These are phyloP conservation scores for Benincasa hispida DNA, from an alignment of 306 rosid genomes.

Conservation along the genomic window DNA sequence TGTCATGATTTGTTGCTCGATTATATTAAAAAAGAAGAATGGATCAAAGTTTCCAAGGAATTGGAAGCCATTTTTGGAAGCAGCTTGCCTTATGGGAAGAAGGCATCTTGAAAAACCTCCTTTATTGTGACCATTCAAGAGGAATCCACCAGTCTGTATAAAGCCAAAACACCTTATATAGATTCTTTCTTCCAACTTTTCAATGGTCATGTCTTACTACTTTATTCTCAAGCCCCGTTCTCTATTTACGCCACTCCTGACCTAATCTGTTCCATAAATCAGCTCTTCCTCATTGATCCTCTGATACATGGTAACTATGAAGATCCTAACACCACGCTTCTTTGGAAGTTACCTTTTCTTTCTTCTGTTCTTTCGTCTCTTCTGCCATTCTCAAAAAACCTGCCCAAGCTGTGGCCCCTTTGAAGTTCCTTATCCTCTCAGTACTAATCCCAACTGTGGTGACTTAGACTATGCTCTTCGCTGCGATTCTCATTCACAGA, in stretches of 20 bases:
- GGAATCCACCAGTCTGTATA: constrained; percentile 44
- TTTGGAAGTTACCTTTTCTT: constrained; percentile 21
- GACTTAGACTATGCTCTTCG: constrained; percentile 48
- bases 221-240: constrained; percentile 42
- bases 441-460: constrained; percentile 61
- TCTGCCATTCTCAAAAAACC: constrained; percentile 40
- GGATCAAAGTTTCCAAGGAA: constrained; percentile 8
- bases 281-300: constrained; percentile 6
- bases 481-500: constrained; percentile 43
- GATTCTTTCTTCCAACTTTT: constrained; percentile 41
- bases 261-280: constrained; percentile 19
- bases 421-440: constrained; percentile 72
- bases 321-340: constrained; percentile 18
- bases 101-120: constrained; percentile 16
- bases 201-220: constrained; percentile 16
- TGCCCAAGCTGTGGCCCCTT: constrained; percentile 70
- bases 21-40: constrained; percentile 10
- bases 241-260: constrained; percentile 17
- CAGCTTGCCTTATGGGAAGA: constrained; percentile 25
- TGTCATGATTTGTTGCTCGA: constrained; percentile 16
- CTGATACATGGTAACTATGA: constrained; percentile 26
- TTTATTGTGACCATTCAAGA: constrained; percentile 21
- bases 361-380: constrained; percentile 20
- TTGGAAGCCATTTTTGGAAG: constrained; percentile 23
- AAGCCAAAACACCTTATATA: constrained; percentile 18